Conservation (phyloP, 768 basidiomycete species). For the Podaxis mareebaensis region DNA sequence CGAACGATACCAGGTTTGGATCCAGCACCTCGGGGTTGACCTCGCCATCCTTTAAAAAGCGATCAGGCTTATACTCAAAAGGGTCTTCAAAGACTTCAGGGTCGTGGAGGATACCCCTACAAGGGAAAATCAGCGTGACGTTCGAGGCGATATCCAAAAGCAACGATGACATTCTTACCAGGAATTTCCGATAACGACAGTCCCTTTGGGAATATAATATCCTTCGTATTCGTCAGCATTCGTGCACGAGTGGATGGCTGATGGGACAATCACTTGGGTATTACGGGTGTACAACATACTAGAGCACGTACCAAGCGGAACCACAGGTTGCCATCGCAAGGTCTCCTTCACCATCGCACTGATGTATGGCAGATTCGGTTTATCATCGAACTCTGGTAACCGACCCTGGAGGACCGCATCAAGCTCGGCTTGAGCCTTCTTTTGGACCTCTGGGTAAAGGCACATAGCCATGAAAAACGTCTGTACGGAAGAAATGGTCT, state of each 20-base stretch:
- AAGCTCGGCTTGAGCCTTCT: conserved; percentile 19
- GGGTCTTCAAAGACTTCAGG: conserved; percentile 20
- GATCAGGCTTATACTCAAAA: conserved; percentile 30
- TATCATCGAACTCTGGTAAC: conserved; percentile 31
- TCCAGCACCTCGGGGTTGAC: conserved; percentile 24
- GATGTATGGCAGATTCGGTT: conserved; percentile 31
- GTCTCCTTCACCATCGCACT: conserved; percentile 37
- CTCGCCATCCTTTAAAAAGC: conserved; percentile 27
- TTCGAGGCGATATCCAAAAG: not conserved
- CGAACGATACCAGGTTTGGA: conserved; percentile 29
- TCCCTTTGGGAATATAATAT: conserved; percentile 28
- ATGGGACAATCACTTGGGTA: conserved; percentile 15
- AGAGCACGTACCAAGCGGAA: conserved; percentile 23
- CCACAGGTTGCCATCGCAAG: conserved; percentile 33
- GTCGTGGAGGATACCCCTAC: conserved; percentile 21
- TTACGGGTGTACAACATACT: not conserved
- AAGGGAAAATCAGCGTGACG: not conserved
- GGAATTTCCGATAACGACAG: conserved; percentile 23
- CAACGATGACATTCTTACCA: conserved; percentile 17
- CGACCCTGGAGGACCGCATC: conserved; percentile 24
- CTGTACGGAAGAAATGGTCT: conserved; percentile 20
- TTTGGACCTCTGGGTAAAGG: conserved; percentile 20
- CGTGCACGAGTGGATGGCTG: conserved; percentile 32
- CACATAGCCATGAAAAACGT: conserved; percentile 22
- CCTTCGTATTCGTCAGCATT: conserved; percentile 30